Conservation (phyloP, 768 basidiomycete genomes). For the Leccinum aurantiacum region DNA sequence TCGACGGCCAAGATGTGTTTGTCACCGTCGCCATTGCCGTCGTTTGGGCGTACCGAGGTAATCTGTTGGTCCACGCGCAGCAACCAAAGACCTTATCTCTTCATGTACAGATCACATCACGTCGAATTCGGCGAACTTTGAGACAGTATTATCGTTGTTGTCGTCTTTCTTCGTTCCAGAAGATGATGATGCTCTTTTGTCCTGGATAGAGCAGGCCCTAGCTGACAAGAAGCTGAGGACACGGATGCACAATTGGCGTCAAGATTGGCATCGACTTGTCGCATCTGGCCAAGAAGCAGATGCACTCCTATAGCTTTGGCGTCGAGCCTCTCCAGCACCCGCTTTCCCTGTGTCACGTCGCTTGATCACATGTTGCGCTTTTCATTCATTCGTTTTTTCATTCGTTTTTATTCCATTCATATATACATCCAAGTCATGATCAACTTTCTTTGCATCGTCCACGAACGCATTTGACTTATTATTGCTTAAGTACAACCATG, state of each 20-base stretch:
- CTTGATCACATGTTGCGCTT: constrained; percentile 4
- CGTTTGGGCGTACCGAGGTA: constrained; percentile 89
- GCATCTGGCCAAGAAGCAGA: constrained; percentile 58
- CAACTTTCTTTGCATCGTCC: constrained; percentile 20
- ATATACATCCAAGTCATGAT: constrained; percentile 22
- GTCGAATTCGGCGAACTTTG: constrained; percentile 76
- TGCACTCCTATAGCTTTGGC: constrained; percentile 51
- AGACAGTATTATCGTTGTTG: constrained; percentile 85
- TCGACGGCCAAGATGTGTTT: constrained; percentile 90
- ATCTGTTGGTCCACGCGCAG: constrained; percentile 23
- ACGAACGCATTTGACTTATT: constrained; percentile 16
- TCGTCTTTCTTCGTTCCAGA: constrained; percentile 96
- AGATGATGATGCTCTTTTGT: constrained; percentile 77
- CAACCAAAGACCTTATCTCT: constrained; percentile 5
- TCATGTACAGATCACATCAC: constrained; percentile 72
- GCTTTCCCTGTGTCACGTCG: constrained; percentile 5
- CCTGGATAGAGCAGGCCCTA: constrained; percentile 72
- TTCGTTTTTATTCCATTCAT: constrained; percentile 23
- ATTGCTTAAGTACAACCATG: constrained; percentile 21
- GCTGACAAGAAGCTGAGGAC: constrained; percentile 63
- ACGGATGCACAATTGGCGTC: constrained; percentile 74
- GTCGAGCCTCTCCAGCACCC: background rate
- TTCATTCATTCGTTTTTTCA: background rate
- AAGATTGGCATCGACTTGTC: constrained; percentile 76
- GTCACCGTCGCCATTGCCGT: constrained; percentile 83